Conservation (phyloP, 345 rosid genomes). For the Gossypium arboreum region DNA sequence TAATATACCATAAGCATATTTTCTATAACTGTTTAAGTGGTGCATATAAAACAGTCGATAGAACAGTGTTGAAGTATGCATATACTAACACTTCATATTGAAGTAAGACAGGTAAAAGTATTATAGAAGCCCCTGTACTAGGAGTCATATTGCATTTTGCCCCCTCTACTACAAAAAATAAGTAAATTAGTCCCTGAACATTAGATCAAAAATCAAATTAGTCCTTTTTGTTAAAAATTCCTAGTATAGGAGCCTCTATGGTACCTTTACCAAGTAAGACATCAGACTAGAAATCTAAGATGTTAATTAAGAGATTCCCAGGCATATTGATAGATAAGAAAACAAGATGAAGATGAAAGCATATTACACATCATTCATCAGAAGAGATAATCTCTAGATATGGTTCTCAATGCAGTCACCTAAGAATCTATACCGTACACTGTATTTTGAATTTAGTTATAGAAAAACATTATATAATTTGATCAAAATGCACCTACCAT, state of each 20-base stretch:
- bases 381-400: background rate
- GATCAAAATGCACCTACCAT: constrained; percentile 41
- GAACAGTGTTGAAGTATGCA: background rate
- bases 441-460: background rate
- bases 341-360: background rate
- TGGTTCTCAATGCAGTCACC: background rate
- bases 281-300: background rate
- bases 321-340: background rate
- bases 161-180: no score
- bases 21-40: background rate
- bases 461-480: constrained; percentile 3
- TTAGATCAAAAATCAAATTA: no score
- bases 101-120: background rate
- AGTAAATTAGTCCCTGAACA: no score
- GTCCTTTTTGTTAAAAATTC: background rate
- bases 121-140: no score
- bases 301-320: background rate
- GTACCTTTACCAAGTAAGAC: background rate
- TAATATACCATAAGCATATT: background rate
- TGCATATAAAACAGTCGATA: background rate
- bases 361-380: background rate
- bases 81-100: background rate
- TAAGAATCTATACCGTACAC: background rate
- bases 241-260: background rate
- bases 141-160: no score